Evolutionary conservation across 345 rosid species (phyloP).

Genomic region (Lagerstroemia speciosa): DNA sequence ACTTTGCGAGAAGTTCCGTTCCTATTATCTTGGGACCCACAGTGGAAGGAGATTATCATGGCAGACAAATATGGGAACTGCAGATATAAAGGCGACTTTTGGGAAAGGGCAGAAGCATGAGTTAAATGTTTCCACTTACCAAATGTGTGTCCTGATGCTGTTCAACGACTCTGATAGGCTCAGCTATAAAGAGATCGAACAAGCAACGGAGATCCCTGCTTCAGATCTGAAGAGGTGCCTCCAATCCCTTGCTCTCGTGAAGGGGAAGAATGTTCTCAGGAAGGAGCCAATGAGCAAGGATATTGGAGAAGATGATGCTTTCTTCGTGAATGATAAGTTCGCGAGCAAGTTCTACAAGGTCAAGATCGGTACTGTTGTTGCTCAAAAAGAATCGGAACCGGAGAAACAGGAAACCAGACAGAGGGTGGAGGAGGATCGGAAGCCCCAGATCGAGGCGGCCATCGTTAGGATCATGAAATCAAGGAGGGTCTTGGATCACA

Average conservation of each 20-base stretch:
- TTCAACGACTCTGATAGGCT: slow-evolving; percentile 78
- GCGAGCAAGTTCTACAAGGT: slow-evolving; percentile 89
- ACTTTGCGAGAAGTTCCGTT: slow-evolving; percentile 87
- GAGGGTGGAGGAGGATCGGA: slow-evolving; percentile 98
- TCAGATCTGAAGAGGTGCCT: slow-evolving; percentile 85
- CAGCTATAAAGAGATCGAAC: slow-evolving; percentile 87
- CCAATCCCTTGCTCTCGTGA: slow-evolving; percentile 90
- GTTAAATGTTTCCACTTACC: slow-evolving; percentile 93
- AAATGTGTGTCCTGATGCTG: slow-evolving; percentile 92
- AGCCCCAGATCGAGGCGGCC: slow-evolving; percentile 98
- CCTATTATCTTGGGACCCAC: slow-evolving; percentile 91
- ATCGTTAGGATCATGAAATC: slow-evolving; percentile 98
- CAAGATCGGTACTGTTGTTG: slow-evolving; percentile 97
- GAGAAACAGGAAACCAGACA: slow-evolving; percentile 98
- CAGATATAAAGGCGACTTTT: slow-evolving; percentile 77
- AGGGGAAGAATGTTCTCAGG: slow-evolving; percentile 83
- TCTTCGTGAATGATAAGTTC: slow-evolving; percentile 85
- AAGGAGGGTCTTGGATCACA: slow-evolving; percentile 87
- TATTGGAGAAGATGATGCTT: slow-evolving; percentile 76
- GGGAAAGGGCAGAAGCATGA: slow-evolving; percentile 99
- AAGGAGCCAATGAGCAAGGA: slow-evolving; percentile 99
- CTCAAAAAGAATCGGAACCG: slow-evolving; percentile 94
- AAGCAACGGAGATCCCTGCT: slow-evolving; percentile 80
- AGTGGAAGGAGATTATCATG: slow-evolving; percentile 91
- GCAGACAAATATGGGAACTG: slow-evolving; percentile 99